phyloP scores from a whole-genome alignment of 1,139 yeast genomes.

The Candida pseudoviswanathii region DNA sequence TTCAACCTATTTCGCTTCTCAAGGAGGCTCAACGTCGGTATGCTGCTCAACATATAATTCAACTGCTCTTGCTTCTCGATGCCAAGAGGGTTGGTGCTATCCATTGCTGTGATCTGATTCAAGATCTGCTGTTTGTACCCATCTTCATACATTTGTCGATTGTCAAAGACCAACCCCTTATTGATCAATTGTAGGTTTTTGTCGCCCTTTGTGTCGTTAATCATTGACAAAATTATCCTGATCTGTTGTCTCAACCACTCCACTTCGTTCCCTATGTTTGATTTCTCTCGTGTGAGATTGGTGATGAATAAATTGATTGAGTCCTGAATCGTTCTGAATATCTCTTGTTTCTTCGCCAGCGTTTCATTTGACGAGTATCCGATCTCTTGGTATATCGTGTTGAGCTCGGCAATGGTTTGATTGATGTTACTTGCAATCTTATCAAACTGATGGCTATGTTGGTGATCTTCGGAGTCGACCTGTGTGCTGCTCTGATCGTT shows the following conservation, averaged over 20 bases:
- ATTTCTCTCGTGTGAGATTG: slow-evolving; percentile 39
- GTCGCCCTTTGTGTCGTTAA: slow-evolving; percentile 39
- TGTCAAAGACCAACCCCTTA: slow-evolving; percentile 38
- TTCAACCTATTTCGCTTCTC: slow-evolving; percentile 36
- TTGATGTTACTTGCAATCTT: slow-evolving; percentile 33
- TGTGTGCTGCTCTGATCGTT: slow-evolving; percentile 3
- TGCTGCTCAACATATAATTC: slow-evolving; percentile 27
- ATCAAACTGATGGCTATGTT: slow-evolving; percentile 22
- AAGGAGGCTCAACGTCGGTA: slow-evolving; percentile 35
- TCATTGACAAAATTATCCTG: slow-evolving; percentile 41
- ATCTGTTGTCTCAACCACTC: slow-evolving; percentile 52
- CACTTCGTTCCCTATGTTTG: slow-evolving; percentile 44
- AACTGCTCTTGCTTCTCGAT: slow-evolving; percentile 27
- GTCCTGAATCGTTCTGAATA: slow-evolving; percentile 42
- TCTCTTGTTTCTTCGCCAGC: slow-evolving; percentile 37
- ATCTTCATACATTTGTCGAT: slow-evolving; percentile 27
- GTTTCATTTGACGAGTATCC: slow-evolving; percentile 43
- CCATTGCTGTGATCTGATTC: slow-evolving; percentile 20
- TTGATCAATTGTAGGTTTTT: slow-evolving; percentile 25
- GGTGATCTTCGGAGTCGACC: slow-evolving; percentile 6
- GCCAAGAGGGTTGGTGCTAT: slow-evolving; percentile 28
- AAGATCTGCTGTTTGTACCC: slow-evolving; percentile 38
- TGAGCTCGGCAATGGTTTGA: slow-evolving; percentile 36
- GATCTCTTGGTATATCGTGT: slow-evolving; percentile 35
- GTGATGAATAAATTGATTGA: slow-evolving; percentile 38